Evolutionary conservation across 1,284 basidiomycete genomes (phyloP).

Genomic region (Phellopilus nigrolimitatus): DNA sequence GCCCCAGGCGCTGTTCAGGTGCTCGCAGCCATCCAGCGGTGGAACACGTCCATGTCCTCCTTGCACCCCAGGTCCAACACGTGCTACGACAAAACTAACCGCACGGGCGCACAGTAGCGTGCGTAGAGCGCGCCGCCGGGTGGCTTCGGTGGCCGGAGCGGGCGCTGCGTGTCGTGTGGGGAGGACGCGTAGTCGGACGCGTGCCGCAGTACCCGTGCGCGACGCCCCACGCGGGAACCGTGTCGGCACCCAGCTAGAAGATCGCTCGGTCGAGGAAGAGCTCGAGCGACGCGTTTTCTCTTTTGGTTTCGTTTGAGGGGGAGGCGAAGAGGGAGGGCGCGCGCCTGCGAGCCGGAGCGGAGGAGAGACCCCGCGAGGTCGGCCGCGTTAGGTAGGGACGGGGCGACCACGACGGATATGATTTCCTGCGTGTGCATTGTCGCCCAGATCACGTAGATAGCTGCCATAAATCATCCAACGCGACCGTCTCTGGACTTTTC

Average conservation of each 20-base stretch:
- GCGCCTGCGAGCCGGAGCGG: conserved; percentile 27
- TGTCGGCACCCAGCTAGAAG: conserved; percentile 56
- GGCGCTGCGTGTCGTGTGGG: conserved; percentile 43
- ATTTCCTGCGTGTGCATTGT: conserved; percentile 28
- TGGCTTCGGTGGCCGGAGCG: conserved; percentile 51
- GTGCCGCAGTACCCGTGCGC: conserved; percentile 35
- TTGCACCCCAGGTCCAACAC: conserved; percentile 39
- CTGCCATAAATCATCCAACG: conserved; percentile 29
- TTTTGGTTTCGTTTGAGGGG: too few species aligned
- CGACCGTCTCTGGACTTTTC: conserved; percentile 13
- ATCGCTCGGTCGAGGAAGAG: conserved; percentile 39
- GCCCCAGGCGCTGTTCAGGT: conserved; percentile 47
- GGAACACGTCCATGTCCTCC: conserved; percentile 42
- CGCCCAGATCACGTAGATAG: conserved; percentile 30
- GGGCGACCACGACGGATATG: conserved; percentile 30
- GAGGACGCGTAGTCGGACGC: conserved; percentile 30
- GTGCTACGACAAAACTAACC: conserved; percentile 40
- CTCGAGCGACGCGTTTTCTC: too few species aligned
- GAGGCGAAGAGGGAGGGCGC: too few species aligned
- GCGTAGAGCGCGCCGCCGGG: conserved; percentile 42
- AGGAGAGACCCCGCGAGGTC: conserved; percentile 27
- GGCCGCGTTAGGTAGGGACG: conserved; percentile 13
- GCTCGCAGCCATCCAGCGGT: conserved; percentile 47
- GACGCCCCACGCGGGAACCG: conserved; percentile 30
- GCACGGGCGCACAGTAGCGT: conserved; percentile 41